Evolutionary conservation across 2,329 filamentous ascomycete genomes (phyloP), one percentile per base, ranked within the genome.

Genomic region (Sclerotiophoma versabilis): DNA sequence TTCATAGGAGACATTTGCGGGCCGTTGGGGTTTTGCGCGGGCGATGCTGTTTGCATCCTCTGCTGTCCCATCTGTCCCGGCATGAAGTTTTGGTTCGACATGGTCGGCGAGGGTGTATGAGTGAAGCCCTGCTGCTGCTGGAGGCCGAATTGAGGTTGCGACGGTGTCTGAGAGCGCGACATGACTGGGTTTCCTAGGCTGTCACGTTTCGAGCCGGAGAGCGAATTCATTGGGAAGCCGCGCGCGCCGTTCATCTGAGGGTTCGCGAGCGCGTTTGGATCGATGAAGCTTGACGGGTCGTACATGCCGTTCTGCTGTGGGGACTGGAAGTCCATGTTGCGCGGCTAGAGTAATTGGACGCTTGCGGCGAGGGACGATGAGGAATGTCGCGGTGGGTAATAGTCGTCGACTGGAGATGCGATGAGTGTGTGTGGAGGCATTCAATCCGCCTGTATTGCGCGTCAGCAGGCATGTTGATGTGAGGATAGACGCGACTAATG

Each of bases 21-120:
- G 70, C 76, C 78, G 64, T 75, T 76, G 52, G 76, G 76, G 75
- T 95, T 93, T 10, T 95, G 93, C 37, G 95, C 97, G 3, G 95
- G 93, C 26, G 95, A 98, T 36, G 92, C 89, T 38, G 93, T 97
- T 62, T 92, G 89, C 75, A 98, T 91, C 69, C 92, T 67, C 60
- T 77, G 76, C 12, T 72, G 83, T 12, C 89, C 87, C 59, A 72
- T 63, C 44, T 69, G 68, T 66, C 62, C 84, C 84, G 69, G 90
- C 50, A 76, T 81, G 76, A 86, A 87, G 48, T 86, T 83, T 70
- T 96, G 93, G 71, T 89, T 92, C 58, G 86, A 86, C 86, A 97
- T 92, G 59, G 96, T 93, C 23, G 95, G 95, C 6, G 95, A 98
- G 10, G 93, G 93, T 32, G 92, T 96, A 77, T 96, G 93, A 58